Evolutionary conservation across 768 basidiomycete species (phyloP).

Genomic region (Boletus rubropictus): DNA sequence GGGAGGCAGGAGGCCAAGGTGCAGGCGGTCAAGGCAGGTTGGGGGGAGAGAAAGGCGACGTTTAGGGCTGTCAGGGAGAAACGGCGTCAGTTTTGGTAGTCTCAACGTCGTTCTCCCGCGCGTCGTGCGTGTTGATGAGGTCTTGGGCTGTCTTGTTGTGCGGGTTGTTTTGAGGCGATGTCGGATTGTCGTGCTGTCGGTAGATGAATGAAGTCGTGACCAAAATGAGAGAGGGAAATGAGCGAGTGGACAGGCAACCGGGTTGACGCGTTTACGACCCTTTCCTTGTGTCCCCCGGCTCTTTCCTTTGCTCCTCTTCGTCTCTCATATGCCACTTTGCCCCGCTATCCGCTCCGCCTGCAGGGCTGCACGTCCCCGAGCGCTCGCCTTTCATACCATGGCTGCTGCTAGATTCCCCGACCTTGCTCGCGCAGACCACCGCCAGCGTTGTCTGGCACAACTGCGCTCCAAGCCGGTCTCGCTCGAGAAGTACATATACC

Average conservation of each 20-base stretch:
- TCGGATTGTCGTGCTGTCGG: no score
- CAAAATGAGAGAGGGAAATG: not conserved
- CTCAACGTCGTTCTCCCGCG: slow-evolving; percentile 7
- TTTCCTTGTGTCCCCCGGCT: not conserved
- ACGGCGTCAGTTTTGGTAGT: slow-evolving; percentile 68
- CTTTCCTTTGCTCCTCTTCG: not conserved
- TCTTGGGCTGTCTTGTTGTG: not conserved
- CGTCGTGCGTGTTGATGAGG: not conserved
- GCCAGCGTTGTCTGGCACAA: slow-evolving; percentile 50
- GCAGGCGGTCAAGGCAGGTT: slow-evolving; percentile 43
- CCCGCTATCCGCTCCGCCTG: not conserved
- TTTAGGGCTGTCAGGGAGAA: slow-evolving; percentile 60
- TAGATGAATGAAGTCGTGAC: not conserved
- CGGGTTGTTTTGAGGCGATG: no score
- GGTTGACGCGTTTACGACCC: not conserved
- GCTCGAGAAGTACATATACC: slow-evolving; percentile 68
- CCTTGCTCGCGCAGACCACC: slow-evolving; percentile 46
- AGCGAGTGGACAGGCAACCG: not conserved
- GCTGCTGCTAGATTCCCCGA: slow-evolving; percentile 36
- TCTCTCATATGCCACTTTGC: slow-evolving; percentile 5
- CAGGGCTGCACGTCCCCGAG: not conserved
- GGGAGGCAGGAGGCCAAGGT: slow-evolving; percentile 44
- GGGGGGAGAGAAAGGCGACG: slow-evolving; percentile 67
- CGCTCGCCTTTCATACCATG: slow-evolving; percentile 25
- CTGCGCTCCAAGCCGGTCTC: slow-evolving; percentile 49